These are phyloP conservation scores for Trichoderma semiorbis DNA, from an alignment of 2,329 filamentous ascomycete species.

Conservation along the genomic window DNA sequence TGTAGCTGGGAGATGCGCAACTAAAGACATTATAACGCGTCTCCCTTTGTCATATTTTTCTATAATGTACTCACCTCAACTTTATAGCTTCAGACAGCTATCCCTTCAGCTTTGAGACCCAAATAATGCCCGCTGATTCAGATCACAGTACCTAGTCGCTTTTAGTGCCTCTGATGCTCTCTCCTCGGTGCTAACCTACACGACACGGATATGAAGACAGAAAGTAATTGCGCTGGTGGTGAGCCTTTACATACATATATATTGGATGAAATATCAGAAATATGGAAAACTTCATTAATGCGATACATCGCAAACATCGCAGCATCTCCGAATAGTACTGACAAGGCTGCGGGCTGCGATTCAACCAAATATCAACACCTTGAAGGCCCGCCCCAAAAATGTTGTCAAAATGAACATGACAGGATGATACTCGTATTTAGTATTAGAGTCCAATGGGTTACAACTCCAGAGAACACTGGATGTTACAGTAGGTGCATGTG, in stretches of 20 bases:
- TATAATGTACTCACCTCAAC: background rate
- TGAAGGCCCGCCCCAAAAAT: background rate
- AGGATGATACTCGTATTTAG: background rate
- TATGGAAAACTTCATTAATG: background rate
- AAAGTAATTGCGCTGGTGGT: background rate
- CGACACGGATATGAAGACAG: background rate
- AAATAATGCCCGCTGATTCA: background rate
- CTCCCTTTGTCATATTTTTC: background rate
- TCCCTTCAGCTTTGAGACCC: background rate
- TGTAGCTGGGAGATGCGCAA: background rate
- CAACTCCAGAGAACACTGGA: background rate
- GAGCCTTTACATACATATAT: background rate
- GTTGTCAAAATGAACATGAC: background rate
- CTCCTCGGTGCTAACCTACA: background rate
- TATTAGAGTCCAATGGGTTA: background rate
- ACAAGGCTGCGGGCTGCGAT: background rate
- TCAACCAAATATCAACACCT: background rate
- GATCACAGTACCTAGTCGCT: background rate
- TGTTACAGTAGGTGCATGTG: background rate
- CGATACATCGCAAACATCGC: background rate
- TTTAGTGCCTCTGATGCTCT: background rate
- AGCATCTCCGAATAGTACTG: background rate
- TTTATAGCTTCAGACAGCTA: background rate
- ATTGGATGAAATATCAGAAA: background rate
- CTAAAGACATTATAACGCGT: background rate